phyloP scores from a whole-genome alignment of 441 rosid genomes.

The Kokia cookei region DNA sequence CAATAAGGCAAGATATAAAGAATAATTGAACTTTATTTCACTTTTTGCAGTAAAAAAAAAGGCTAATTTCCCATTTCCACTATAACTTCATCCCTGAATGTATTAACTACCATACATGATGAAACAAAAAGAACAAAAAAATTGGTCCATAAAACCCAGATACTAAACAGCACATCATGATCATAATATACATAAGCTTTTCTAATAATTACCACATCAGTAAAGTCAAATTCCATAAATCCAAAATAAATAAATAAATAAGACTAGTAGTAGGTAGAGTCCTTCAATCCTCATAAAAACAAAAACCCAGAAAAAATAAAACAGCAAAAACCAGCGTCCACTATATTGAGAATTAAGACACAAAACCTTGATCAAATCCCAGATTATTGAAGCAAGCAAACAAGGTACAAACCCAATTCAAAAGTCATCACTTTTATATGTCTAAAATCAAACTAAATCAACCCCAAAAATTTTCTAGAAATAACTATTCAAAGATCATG shows the following conservation, averaged over 20 bases:
- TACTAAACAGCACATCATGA: neutral
- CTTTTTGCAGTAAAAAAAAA: neutral
- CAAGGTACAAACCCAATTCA: neutral
- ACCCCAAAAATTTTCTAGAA: neutral
- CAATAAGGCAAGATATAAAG: neutral
- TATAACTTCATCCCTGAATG: neutral
- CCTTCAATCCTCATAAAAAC: neutral
- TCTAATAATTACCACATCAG: neutral
- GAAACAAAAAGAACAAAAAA: neutral
- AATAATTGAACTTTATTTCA: neutral
- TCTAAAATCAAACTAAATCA: neutral
- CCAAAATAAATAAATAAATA: neutral
- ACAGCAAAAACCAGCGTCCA: neutral
- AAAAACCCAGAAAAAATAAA: neutral
- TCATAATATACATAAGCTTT: neutral
- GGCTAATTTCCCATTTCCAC: neutral
- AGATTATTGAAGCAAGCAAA: neutral
- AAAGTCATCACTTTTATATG: neutral
- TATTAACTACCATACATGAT: neutral
- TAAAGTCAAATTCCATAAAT: neutral
- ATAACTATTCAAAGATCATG: no score
- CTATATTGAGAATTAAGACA: neutral
- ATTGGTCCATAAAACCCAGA: neutral
- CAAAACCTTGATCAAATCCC: neutral
- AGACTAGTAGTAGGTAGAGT: neutral